A percentile compares a stretch with the other conserved stretches of the same genome.
These are phyloP conservation scores for Panus rudis DNA, from an alignment of 768 basidiomycete genomes.

Conservation along the genomic window DNA sequence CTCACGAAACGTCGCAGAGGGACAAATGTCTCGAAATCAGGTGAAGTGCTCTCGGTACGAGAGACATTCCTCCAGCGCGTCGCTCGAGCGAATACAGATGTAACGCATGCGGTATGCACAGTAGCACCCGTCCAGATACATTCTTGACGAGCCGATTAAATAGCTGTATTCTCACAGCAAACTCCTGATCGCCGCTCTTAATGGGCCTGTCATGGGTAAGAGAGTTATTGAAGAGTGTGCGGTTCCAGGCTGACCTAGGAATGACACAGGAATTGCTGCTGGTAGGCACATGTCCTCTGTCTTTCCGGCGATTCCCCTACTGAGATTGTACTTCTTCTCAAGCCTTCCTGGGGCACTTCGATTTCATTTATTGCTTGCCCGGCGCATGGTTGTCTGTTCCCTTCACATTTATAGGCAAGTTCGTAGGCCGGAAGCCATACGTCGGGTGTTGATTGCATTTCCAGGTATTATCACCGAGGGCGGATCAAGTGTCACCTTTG, in stretches of 20 bases:
- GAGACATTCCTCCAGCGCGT: slow-evolving; percentile 41
- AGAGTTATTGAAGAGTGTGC: neutral
- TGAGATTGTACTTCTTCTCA: neutral
- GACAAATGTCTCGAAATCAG: slow-evolving; percentile 27
- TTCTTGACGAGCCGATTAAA: neutral
- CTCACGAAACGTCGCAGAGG: slow-evolving; percentile 34
- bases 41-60: slow-evolving; percentile 26
- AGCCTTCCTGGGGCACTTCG: slow-evolving; percentile 69
- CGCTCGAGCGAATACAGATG: slow-evolving; percentile 48
- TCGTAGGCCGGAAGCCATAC: no score
- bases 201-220: slow-evolving; percentile 72
- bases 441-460: no score
- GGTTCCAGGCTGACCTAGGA: slow-evolving; percentile 1
- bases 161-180: slow-evolving; percentile 67
- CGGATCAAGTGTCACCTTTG: slow-evolving; percentile 62
- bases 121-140: neutral
- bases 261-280: slow-evolving; percentile 51
- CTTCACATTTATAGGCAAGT: slow-evolving; percentile 56
- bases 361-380: slow-evolving; percentile 65
- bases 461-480: slow-evolving; percentile 62
- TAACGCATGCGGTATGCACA: slow-evolving; percentile 51
- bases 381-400: slow-evolving; percentile 57
- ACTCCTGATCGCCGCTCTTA: slow-evolving; percentile 61
- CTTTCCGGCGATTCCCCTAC: neutral
- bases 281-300: slow-evolving; percentile 28